Percentiles rank a stretch among this genome's conserved stretches.
Conservation (phyloP, 345 rosid genomes). For the Acer saccharum region DNA sequence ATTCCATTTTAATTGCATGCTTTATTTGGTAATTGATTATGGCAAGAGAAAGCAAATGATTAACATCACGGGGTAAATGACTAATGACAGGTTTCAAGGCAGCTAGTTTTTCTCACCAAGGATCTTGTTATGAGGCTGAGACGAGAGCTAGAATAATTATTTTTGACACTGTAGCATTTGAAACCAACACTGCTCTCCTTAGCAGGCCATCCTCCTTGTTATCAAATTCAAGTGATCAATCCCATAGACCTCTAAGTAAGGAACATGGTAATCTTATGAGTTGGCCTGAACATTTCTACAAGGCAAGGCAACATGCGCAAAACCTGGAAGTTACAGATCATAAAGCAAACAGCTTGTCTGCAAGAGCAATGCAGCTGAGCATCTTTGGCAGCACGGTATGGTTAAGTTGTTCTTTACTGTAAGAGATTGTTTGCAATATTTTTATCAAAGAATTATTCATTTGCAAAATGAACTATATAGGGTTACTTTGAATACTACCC, state of each 20-base stretch:
- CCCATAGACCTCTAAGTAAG: constrained; percentile 49
- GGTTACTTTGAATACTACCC: background rate
- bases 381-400: constrained; percentile 84
- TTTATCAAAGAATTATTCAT: background rate
- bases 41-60: background rate
- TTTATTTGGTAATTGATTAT: background rate
- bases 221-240: constrained; percentile 45
- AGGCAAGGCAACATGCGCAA: constrained; percentile 30
- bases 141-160: constrained; percentile 74
- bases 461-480: background rate
- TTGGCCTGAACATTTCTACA: constrained; percentile 64
- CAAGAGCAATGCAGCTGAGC: constrained; percentile 78
- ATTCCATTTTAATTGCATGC: background rate
- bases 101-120: constrained; percentile 58
- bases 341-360: constrained; percentile 56
- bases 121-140: constrained; percentile 64
- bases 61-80: constrained; percentile 4
- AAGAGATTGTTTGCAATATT: background rate
- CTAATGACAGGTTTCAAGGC: constrained; percentile 40
- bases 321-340: constrained; percentile 21
- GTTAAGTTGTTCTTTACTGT: background rate
- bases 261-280: constrained; percentile 68
- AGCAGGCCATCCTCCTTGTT: constrained; percentile 53
- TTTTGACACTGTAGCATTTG: constrained; percentile 60
- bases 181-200: constrained; percentile 42